These are phyloP conservation scores for Synchytrium microbalum DNA, from an alignment of 371 early-diverging fungal genomes.

Conservation along the genomic window DNA sequence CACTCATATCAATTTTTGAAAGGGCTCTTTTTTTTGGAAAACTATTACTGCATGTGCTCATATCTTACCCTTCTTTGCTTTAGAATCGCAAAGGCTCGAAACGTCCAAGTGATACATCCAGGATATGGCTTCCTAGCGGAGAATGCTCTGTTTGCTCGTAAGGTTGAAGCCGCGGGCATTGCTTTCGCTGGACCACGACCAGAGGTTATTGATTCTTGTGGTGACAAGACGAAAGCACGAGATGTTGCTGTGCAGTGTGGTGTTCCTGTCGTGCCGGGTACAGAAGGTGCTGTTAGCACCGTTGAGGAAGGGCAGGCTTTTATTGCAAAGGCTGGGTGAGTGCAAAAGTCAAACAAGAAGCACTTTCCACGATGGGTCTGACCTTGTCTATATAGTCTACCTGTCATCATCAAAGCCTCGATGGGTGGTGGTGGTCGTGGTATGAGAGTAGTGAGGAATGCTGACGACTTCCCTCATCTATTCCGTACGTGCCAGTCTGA, in stretches of 20 bases:
- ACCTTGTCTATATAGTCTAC: slow-evolving; percentile 80
- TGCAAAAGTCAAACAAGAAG: too few species aligned
- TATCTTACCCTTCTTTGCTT: slow-evolving; percentile 3
- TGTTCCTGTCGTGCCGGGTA: slow-evolving; percentile 79
- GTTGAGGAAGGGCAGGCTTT: slow-evolving; percentile 61
- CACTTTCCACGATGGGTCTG: too few species aligned
- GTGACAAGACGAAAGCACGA: slow-evolving; percentile 93
- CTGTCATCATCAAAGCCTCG: slow-evolving; percentile 94
- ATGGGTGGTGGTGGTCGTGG: slow-evolving; percentile 97
- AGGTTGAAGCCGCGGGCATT: slow-evolving; percentile 82
- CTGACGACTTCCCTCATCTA: slow-evolving; percentile 54
- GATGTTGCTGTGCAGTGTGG: slow-evolving; percentile 41
- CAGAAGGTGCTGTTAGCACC: slow-evolving; percentile 72
- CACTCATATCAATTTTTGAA: slow-evolving; percentile 37
- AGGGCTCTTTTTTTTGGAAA: slow-evolving; percentile 1
- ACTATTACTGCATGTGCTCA: not conserved
- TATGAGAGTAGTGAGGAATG: slow-evolving; percentile 83
- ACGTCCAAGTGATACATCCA: slow-evolving; percentile 67
- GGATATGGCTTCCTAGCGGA: slow-evolving; percentile 88
- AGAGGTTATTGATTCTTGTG: slow-evolving; percentile 78
- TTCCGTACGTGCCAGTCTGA: slow-evolving; percentile 80
- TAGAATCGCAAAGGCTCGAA: not conserved
- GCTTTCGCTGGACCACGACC: slow-evolving; percentile 85
- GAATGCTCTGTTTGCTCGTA: slow-evolving; percentile 79
- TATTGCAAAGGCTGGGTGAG: slow-evolving; percentile 28